A percentile compares a stretch with the other conserved stretches of the same genome.
Evolutionary conservation across 2,329 filamentous ascomycete genomes (phyloP).

Genomic region (Scorias spongiosa): DNA sequence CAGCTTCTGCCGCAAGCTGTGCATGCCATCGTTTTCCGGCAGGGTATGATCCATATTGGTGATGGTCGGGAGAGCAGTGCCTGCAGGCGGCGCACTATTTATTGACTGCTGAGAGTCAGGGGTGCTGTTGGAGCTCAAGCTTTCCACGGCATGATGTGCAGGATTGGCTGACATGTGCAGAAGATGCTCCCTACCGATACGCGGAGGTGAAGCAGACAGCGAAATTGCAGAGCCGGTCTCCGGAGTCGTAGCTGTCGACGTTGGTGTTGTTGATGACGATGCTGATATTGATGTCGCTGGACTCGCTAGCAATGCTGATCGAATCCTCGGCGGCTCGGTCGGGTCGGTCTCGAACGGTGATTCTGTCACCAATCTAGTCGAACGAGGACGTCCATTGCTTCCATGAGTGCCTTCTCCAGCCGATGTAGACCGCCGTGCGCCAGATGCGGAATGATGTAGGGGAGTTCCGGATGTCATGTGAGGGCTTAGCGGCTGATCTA

Average conservation of each 20-base stretch:
- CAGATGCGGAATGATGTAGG: not conserved
- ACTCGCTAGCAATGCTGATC: too few relatives aligned
- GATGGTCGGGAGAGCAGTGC: not conserved
- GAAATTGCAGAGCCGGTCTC: too few relatives aligned
- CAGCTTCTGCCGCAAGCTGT: slow-evolving; percentile 29
- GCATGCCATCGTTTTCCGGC: slow-evolving; percentile 37
- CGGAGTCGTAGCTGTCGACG: too few relatives aligned
- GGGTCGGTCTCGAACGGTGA: too few relatives aligned
- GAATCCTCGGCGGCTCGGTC: too few relatives aligned
- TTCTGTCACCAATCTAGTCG: too few relatives aligned
- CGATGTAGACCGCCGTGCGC: too few relatives aligned
- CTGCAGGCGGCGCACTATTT: not conserved
- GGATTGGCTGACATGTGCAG: not conserved
- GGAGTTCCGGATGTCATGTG: not conserved
- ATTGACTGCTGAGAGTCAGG: not conserved
- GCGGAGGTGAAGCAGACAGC: not conserved
- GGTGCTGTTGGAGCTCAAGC: not conserved
- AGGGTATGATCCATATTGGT: slow-evolving; percentile 14
- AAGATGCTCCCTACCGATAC: not conserved
- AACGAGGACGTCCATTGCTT: too few relatives aligned
- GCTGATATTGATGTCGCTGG: too few relatives aligned
- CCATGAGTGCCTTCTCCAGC: too few relatives aligned
- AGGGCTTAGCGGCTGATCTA: not conserved
- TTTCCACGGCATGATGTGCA: not conserved
- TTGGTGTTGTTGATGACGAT: too few relatives aligned